Conservation (phyloP, 257 asterid species). For the Solanum piurae region DNA sequence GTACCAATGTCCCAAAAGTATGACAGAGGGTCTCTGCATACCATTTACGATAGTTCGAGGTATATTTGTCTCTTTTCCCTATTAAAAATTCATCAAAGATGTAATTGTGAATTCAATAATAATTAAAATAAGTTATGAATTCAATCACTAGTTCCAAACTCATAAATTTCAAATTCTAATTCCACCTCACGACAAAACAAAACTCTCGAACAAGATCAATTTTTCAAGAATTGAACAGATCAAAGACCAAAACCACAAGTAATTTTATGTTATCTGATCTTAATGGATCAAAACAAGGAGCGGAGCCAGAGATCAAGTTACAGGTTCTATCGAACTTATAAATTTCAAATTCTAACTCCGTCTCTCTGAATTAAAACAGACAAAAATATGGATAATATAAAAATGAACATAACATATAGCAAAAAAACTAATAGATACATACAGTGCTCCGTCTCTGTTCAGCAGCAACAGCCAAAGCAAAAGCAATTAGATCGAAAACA, state of each 20-base stretch:
- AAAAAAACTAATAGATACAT: constrained; percentile 4
- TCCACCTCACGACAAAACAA: background rate
- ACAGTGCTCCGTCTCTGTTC: constrained; percentile 86
- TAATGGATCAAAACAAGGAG: background rate
- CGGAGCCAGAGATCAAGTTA: background rate
- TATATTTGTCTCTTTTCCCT: too few species aligned
- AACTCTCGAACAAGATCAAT: background rate
- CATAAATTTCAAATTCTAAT: background rate
- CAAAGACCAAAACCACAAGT: background rate
- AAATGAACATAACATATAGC: background rate
- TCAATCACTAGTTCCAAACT: background rate
- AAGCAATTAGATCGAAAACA: constrained; percentile 66
- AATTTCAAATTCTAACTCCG: background rate
- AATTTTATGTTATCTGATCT: background rate
- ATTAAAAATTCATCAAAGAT: too few species aligned
- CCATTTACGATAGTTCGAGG: too few species aligned
- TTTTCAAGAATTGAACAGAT: background rate
- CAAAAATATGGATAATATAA: background rate
- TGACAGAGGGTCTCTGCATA: too few species aligned
- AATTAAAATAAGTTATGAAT: background rate
- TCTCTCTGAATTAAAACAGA: background rate
- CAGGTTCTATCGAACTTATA: background rate
- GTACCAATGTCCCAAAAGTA: too few species aligned
- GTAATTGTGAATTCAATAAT: too few species aligned
- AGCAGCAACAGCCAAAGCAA: constrained; percentile 84